Conservation (phyloP, 805 yeast species). For the Nakazawaea wyomingensis region DNA sequence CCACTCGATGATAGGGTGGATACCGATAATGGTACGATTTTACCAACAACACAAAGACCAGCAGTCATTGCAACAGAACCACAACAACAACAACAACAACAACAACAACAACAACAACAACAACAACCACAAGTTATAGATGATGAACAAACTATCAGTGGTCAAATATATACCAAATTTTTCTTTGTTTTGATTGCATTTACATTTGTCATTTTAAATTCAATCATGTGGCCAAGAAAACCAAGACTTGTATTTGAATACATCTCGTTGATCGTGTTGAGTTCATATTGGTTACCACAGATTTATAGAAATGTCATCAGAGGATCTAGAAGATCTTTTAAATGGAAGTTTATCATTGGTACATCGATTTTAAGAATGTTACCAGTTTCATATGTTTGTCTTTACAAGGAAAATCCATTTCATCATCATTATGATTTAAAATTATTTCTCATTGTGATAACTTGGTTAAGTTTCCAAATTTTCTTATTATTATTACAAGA, state of each 20-base stretch:
- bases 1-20: slow-evolving; percentile 32
- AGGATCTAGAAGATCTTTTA: slow-evolving; percentile 61
- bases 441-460: slow-evolving; percentile 39
- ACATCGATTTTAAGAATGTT: slow-evolving; percentile 55
- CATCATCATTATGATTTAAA: slow-evolving; percentile 59
- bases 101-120: slow-evolving; percentile 18
- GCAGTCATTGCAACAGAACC: too few species aligned
- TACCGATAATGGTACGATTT: slow-evolving; percentile 14
- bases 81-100: slow-evolving; percentile 21
- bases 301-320: slow-evolving; percentile 69
- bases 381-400: slow-evolving; percentile 63
- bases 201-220: slow-evolving; percentile 52
- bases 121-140: slow-evolving; percentile 23
- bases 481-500: slow-evolving; percentile 56
- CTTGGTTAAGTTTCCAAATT: slow-evolving; percentile 63
- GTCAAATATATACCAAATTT: slow-evolving; percentile 53
- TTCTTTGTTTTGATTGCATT: slow-evolving; percentile 48
- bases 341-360: slow-evolving; percentile 73
- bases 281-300: slow-evolving; percentile 88
- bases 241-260: slow-evolving; percentile 56
- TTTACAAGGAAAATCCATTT: slow-evolving; percentile 52
- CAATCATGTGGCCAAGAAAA: slow-evolving; percentile 57
- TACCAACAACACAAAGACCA: slow-evolving; percentile 18
- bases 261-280: slow-evolving; percentile 41
- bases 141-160: slow-evolving; percentile 52